Conservation (phyloP, 176 grass and related monocot species). For the Paspalum notatum region DNA sequence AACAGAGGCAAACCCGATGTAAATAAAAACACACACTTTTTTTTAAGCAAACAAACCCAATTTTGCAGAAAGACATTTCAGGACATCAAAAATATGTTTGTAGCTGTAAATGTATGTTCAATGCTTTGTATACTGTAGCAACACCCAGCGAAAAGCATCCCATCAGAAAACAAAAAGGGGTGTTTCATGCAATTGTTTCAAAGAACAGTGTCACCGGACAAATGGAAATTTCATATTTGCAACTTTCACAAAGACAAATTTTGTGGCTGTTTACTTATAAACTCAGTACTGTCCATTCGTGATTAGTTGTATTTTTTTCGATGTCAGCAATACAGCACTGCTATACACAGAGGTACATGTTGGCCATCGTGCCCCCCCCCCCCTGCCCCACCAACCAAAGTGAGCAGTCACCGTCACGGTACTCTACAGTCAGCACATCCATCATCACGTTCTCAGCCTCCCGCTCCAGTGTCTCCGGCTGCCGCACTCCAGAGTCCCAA, state of each 20-base stretch:
- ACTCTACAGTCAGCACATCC: too few relatives aligned
- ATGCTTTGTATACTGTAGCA: conserved; percentile 24
- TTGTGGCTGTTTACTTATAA: neutral
- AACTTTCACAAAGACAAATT: neutral
- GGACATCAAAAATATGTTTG: neutral
- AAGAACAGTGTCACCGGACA: neutral
- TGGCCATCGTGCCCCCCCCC: too few relatives aligned
- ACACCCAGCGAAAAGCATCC: neutral
- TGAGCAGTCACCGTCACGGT: too few relatives aligned
- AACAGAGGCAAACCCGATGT: conserved; percentile 1
- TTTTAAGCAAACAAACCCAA: conserved; percentile 5
- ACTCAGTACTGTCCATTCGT: neutral
- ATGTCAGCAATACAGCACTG: neutral
- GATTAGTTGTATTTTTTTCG: conserved; percentile 13
- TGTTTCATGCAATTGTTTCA: neutral
- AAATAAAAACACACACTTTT: neutral
- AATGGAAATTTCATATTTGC: neutral
- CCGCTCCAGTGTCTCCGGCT: too few relatives aligned
- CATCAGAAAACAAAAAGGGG: neutral
- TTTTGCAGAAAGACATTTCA: conserved; percentile 5
- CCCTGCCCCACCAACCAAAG: too few relatives aligned
- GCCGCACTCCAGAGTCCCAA: too few relatives aligned
- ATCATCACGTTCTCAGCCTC: too few relatives aligned
- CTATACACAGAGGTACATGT: too few relatives aligned
- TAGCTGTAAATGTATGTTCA: neutral